Evolutionary conservation across 768 basidiomycete genomes (phyloP), one percentile per base, ranked within the genome.

Genomic region (Boletus eberwhitei): DNA sequence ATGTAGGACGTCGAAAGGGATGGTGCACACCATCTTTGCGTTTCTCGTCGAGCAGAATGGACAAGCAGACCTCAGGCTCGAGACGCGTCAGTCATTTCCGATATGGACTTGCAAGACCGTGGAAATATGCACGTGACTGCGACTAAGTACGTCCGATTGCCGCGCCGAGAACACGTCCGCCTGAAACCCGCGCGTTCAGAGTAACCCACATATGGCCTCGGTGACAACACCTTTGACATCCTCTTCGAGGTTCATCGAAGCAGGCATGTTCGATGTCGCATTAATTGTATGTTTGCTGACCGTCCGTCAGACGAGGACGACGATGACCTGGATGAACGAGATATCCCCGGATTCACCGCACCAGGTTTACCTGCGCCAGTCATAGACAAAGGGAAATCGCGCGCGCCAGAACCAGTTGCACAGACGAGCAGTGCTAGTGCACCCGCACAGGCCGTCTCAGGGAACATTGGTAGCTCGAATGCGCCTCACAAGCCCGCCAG

Each of bases 251-350:
- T 92, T 88, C 62, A 91, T 92, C 58, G 87, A 87, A 76, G 86
- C 88, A 66, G 90, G 90, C 82, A 56, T 53, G 70, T 64, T 38
- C 8, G 16, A 12, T n/a, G 19, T 24, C 34, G 5, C 22, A 13
- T 16, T 13, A 3, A 22, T 12, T 31, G 12, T 11, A 8, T 41
- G 21, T 22, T 14, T 40, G 7, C 34, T 62, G 40, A 68, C 50
- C 35, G 36, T 26, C 35, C 31, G 17, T 37, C 51, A 71, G 88
- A 90, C 62, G 87, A 89, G 14, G 64, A 65, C 56, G 90, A 91
- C 40, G 90, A 90, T 58, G 90, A 93, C 69, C 67, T 91, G 44
- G 84, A 91, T 70, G 91, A 93, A 64, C 86, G 87, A 45, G 75
- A 80, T 69, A 89, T 93, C 52, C 90, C 91, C 14, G 83, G 86